A percentile compares a stretch with the other conserved stretches of the same genome.
phyloP scores from a whole-genome alignment of 2,329 filamentous ascomycete species.

The Colletotrichum sp. region DNA sequence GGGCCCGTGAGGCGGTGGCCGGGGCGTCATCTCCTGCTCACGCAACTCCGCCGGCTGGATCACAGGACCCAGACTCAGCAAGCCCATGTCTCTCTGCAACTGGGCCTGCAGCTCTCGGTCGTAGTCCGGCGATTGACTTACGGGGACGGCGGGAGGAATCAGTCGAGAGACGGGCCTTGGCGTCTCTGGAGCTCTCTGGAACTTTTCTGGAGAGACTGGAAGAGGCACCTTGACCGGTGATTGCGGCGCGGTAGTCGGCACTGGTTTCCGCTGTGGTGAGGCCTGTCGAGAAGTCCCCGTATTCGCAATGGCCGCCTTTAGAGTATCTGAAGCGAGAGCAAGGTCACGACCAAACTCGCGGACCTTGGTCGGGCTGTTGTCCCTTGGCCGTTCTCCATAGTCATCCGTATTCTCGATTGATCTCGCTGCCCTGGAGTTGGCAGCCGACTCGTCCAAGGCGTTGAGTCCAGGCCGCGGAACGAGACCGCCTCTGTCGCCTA shows the following conservation, averaged over 20 bases:
- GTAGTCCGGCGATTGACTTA: conserved; percentile 61
- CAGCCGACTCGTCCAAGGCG: conserved; percentile 79
- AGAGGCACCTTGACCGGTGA: conserved; percentile 67
- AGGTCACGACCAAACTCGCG: conserved; percentile 48
- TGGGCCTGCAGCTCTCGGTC: conserved; percentile 66
- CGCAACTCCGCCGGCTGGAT: conserved; percentile 27
- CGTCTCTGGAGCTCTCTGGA: conserved; percentile 42
- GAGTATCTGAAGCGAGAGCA: conserved; percentile 51
- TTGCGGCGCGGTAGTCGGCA: conserved; percentile 38
- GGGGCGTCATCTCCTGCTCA: conserved; percentile 15
- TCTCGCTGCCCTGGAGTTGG: conserved; percentile 72
- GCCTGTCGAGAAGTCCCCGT: conserved; percentile 58
- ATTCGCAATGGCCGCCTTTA: conserved; percentile 55
- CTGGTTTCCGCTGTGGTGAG: conserved; percentile 65
- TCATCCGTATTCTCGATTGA: conserved; percentile 54
- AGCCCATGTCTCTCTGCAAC: conserved; percentile 66
- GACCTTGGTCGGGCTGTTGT: conserved; percentile 57
- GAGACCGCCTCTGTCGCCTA: conserved; percentile 67
- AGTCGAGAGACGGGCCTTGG: conserved; percentile 51
- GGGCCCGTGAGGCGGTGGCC: conserved; percentile 28
- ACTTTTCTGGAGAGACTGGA: conserved; percentile 62
- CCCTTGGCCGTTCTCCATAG: conserved; percentile 57
- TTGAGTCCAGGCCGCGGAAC: conserved; percentile 63
- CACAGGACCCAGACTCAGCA: conserved; percentile 54
- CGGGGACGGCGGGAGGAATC: conserved; percentile 47